These are phyloP conservation scores for Apophysomyces sp. DNA, from an alignment of 371 early-diverging fungal species.

Conservation along the genomic window DNA sequence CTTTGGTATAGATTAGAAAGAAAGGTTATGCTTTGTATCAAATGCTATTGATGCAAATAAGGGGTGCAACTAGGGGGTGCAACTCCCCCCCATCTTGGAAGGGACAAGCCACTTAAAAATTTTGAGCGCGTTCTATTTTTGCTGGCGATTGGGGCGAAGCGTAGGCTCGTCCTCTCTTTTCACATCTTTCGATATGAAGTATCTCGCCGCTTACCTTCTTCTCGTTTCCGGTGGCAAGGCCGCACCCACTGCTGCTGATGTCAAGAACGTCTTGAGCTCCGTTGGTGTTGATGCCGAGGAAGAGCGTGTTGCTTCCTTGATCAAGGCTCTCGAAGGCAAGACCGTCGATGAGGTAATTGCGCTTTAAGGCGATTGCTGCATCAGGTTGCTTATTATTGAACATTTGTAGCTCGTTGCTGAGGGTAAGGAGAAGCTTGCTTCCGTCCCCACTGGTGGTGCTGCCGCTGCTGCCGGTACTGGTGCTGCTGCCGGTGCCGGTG, in stretches of 20 bases:
- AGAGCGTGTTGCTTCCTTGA: constrained; percentile 75
- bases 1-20: constrained; percentile 51
- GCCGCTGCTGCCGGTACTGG: constrained; percentile 66
- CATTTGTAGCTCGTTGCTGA: constrained; percentile 77
- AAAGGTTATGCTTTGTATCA: neutral
- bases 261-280: constrained; percentile 85
- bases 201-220: constrained; percentile 97
- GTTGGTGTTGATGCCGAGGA: constrained; percentile 93
- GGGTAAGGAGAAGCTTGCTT: constrained; percentile 90
- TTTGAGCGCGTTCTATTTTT: neutral
- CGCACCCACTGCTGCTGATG: constrained; percentile 78
- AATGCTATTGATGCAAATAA: neutral
- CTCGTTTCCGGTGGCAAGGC: constrained; percentile 89
- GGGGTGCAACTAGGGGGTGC: neutral
- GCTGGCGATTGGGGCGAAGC: constrained; percentile 62
- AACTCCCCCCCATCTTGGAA: neutral
- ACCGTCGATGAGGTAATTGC: constrained; percentile 68
- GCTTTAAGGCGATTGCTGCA: neutral
- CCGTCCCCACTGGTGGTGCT: constrained; percentile 91
- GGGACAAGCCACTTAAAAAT: neutral
- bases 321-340: constrained; percentile 88
- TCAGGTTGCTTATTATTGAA: neutral
- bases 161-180: constrained; percentile 46
- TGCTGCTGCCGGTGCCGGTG: constrained; percentile 52
- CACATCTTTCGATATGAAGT: constrained; percentile 71